These are phyloP conservation scores for Hippophae gyantsensis DNA, from an alignment of 306 rosid genomes.

Conservation along the genomic window DNA sequence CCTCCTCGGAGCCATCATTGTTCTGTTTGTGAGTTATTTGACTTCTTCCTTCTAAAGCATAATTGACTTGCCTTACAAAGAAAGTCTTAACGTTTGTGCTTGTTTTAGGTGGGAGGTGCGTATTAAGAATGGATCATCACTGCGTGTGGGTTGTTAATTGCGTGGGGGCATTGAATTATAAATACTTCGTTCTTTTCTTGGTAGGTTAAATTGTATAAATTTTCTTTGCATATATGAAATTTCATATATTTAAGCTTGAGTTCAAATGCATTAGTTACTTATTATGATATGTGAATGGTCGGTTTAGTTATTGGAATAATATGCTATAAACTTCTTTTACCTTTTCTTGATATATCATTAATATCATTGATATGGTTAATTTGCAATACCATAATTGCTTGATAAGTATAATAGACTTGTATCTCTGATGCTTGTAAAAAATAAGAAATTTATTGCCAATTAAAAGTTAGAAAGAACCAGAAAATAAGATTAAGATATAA, in stretches of 20 bases:
- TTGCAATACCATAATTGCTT: too few species aligned
- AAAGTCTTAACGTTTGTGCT: conserved; percentile 13
- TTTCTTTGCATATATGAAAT: neutral
- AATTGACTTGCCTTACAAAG: neutral
- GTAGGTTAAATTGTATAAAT: conserved; percentile 26
- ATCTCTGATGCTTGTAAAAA: too few species aligned
- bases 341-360: too few species aligned
- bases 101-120: conserved; percentile 64
- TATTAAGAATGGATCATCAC: conserved; percentile 80
- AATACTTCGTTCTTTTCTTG: conserved; percentile 70
- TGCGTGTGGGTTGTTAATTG: conserved; percentile 81
- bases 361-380: too few species aligned
- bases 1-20: conserved; percentile 82
- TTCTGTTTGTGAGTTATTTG: conserved; percentile 59
- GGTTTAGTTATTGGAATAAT: too few species aligned
- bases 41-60: neutral
- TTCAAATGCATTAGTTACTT: too few species aligned
- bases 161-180: conserved; percentile 76
- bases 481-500: conserved; percentile 7
- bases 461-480: too few species aligned
- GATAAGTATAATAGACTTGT: too few species aligned
- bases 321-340: too few species aligned
- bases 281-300: too few species aligned
- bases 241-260: too few species aligned
- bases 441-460: too few species aligned